Evolutionary conservation across 305 asterid species (phyloP), one percentile per base, ranked within the genome.

Genomic region (Ilex paraguariensis): DNA sequence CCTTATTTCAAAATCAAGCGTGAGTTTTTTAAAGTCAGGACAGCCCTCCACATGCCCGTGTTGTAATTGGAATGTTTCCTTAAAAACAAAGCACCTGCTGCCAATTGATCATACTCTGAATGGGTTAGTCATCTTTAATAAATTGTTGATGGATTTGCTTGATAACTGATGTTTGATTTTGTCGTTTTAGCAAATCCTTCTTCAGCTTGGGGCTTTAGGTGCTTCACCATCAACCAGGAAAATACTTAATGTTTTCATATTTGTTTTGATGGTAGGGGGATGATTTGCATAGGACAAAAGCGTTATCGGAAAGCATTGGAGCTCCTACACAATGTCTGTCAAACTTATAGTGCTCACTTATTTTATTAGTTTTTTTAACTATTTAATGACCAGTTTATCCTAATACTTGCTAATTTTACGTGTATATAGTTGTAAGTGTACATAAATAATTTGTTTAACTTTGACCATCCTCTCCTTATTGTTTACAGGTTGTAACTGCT

Each of bases 281-380:
- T 90, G 95, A 78, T 92, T 72, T 93, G 95, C 86, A 86, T 90
- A 17, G 98, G 97, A 71, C 90, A 78, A 72, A 93, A 93, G 83
- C 77, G 77, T 73, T 93, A 76, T 68, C 84, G 70, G 68, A 87
- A 80, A 83, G 98, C 98, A 10, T 68, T 84, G 78, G 97, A 93
- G 87, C 88, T 87, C 66, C 78, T 93, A 10, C 97, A 86, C 77
- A 93, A 86, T 80, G 98, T 90, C 80, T 61, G 86, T 56, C 28
- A 57, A 36, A 48, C 33, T 72, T 66, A 33, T 63, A 66, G 48
- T 58, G 48, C 33, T 68, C 53, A 46, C 65, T 31, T 9, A 61
- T 54, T 14, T 63, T 31, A 12, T 42, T 10, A 33, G 1, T 32
- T 39, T 66, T 61, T 59, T 70, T 71, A 4, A 7, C 10, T 46